Conservation (phyloP, 1,139 yeast species). For the Zygoascus sp. region DNA sequence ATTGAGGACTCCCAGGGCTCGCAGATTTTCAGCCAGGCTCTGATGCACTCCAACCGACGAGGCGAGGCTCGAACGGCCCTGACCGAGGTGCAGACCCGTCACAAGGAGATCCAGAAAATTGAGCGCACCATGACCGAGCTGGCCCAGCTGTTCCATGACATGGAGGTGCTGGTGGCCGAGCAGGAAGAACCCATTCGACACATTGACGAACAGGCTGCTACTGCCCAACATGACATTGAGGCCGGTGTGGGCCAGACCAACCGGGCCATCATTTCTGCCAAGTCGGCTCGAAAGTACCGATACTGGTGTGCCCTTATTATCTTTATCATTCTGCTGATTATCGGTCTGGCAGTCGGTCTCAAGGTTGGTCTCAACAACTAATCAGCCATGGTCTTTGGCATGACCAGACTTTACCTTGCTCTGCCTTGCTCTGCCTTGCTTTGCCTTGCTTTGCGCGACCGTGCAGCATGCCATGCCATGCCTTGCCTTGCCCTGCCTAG, state of each 20-base stretch:
- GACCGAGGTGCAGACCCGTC: slow-evolving; percentile 94
- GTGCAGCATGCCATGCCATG: no score
- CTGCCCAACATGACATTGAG: slow-evolving; percentile 87
- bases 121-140: slow-evolving; percentile 95
- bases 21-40: slow-evolving; percentile 91
- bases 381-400: no score
- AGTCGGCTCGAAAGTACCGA: slow-evolving; percentile 87
- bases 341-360: slow-evolving; percentile 49
- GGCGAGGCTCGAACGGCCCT: slow-evolving; percentile 96
- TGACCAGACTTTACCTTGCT: background rate
- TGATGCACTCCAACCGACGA: slow-evolving; percentile 85
- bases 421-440: background rate
- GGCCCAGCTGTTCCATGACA: slow-evolving; percentile 89
- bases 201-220: slow-evolving; percentile 73
- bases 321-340: slow-evolving; percentile 60
- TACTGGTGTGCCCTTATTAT: slow-evolving; percentile 77
- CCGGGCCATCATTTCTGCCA: slow-evolving; percentile 84
- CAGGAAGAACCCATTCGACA: slow-evolving; percentile 87
- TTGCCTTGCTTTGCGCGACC: no score
- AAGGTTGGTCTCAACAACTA: slow-evolving; percentile 19
- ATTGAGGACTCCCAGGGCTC: slow-evolving; percentile 80
- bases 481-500: background rate
- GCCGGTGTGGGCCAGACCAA: slow-evolving; percentile 93
- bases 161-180: slow-evolving; percentile 94
- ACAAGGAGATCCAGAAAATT: slow-evolving; percentile 89